Percentiles rank a stretch among this genome's conserved stretches.
Conservation (phyloP, 2,329 filamentous ascomycete species). For the Hypoxylon sp. region DNA sequence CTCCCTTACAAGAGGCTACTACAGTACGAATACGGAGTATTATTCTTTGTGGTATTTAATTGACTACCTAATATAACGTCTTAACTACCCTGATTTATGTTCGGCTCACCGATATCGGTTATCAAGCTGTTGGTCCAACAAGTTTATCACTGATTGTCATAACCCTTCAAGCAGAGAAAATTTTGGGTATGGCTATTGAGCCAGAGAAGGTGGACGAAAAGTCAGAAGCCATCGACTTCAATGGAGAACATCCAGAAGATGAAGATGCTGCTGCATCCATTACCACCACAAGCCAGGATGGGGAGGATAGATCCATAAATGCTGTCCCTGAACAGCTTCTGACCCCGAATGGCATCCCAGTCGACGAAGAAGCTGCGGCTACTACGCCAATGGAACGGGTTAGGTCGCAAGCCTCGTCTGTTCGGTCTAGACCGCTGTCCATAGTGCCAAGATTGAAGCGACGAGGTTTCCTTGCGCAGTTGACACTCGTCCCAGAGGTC, state of each 20-base stretch:
- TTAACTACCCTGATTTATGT: not conserved
- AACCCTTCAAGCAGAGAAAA: conserved; percentile 4
- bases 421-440: conserved; percentile 36
- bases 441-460: conserved; percentile 58
- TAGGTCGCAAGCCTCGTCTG: conserved; percentile 40
- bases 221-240: conserved; percentile 14
- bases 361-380: conserved; percentile 44
- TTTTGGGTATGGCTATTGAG: conserved; percentile 27
- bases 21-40: not conserved
- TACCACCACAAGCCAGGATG: conserved; percentile 21
- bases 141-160: not conserved
- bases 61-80: not conserved
- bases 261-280: conserved; percentile 34
- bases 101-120: conserved; percentile 38
- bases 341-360: conserved; percentile 33
- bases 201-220: conserved; percentile 38
- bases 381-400: conserved; percentile 23
- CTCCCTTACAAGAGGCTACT: not conserved
- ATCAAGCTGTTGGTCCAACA: not conserved
- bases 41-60: conserved; percentile 2
- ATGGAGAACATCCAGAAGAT: conserved; percentile 20
- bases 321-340: conserved; percentile 33
- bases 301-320: conserved; percentile 34
- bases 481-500: conserved; percentile 84
- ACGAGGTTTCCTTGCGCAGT: conserved; percentile 78